Percentiles rank a stretch among this genome's conserved stretches.
Evolutionary conservation across 176 grass and related monocot species (phyloP).

Genomic region (Zoysia japonica): DNA sequence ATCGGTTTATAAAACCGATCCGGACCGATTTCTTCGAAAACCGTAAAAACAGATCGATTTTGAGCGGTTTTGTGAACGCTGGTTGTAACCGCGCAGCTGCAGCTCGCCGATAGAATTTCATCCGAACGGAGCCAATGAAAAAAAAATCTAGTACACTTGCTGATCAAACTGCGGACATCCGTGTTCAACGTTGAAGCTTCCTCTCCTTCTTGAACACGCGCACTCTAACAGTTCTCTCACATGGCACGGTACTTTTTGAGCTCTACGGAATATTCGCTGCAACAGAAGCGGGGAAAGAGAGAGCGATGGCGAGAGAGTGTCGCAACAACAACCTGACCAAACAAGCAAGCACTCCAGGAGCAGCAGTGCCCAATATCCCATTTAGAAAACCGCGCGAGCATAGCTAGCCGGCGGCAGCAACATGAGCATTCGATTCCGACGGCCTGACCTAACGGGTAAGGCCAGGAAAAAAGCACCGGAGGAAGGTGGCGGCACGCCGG

Average conservation of each 20-base stretch:
- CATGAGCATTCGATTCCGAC: conserved; percentile 16
- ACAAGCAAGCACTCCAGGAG: not conserved
- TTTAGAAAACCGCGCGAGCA: not conserved
- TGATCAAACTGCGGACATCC: too few relatives aligned
- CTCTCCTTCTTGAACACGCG: too few relatives aligned
- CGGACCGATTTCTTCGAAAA: too few relatives aligned
- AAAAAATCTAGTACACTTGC: too few relatives aligned
- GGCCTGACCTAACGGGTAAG: not conserved
- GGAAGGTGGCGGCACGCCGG: not conserved
- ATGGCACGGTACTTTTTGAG: not conserved
- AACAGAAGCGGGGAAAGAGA: not conserved
- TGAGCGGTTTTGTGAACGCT: too few relatives aligned
- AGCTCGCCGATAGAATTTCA: too few relatives aligned
- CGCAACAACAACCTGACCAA: not conserved
- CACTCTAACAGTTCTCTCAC: too few relatives aligned
- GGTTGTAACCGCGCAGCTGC: too few relatives aligned
- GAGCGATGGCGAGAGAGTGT: conserved; percentile 5
- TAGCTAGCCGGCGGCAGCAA: conserved; percentile 20
- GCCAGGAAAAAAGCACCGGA: not conserved
- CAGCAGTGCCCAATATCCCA: not conserved
- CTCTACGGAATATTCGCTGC: conserved; percentile 13
- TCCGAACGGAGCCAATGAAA: too few relatives aligned
- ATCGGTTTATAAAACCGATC: too few relatives aligned
- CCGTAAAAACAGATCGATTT: too few relatives aligned
- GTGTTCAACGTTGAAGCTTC: too few relatives aligned